phyloP scores from a whole-genome alignment of 805 yeast species.

The Sporopachydermia quercuum region DNA sequence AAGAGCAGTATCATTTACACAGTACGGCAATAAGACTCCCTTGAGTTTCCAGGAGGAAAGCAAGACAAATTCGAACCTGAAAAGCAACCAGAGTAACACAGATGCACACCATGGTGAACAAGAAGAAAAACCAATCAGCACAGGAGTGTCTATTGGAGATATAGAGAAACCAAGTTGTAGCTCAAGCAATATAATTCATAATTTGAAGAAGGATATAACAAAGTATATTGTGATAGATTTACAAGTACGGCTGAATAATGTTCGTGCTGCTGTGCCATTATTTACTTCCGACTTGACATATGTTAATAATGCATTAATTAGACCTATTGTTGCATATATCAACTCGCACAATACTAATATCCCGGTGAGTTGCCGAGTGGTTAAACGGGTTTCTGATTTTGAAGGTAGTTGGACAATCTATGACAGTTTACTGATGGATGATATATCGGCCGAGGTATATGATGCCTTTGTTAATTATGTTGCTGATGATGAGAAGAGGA shows the following conservation, averaged over 20 bases:
- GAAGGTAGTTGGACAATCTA: constrained; percentile 95
- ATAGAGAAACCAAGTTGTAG: neutral
- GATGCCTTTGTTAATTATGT: constrained; percentile 83
- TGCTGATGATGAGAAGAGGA: constrained; percentile 68
- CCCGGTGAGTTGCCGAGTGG: constrained; percentile 71
- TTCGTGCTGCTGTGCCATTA: constrained; percentile 78
- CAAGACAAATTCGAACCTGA: no score
- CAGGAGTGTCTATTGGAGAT: constrained; percentile 7
- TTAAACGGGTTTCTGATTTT: constrained; percentile 68
- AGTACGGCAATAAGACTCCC: neutral
- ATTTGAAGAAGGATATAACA: constrained; percentile 20
- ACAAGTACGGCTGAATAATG: constrained; percentile 66
- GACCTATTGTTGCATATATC: constrained; percentile 93
- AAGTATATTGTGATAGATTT: constrained; percentile 65
- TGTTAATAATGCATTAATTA: constrained; percentile 76
- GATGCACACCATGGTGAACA: neutral
- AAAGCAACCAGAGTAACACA: neutral
- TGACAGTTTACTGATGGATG: constrained; percentile 84
- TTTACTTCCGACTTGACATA: constrained; percentile 82
- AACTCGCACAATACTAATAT: constrained; percentile 82
- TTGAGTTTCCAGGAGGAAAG: no score
- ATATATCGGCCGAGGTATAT: constrained; percentile 76
- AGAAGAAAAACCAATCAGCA: constrained; percentile 6
- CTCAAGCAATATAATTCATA: constrained; percentile 10
- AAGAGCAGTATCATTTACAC: neutral